Evolutionary conservation across 441 rosid genomes (phyloP).

Genomic region (Raphanus hybrid): DNA sequence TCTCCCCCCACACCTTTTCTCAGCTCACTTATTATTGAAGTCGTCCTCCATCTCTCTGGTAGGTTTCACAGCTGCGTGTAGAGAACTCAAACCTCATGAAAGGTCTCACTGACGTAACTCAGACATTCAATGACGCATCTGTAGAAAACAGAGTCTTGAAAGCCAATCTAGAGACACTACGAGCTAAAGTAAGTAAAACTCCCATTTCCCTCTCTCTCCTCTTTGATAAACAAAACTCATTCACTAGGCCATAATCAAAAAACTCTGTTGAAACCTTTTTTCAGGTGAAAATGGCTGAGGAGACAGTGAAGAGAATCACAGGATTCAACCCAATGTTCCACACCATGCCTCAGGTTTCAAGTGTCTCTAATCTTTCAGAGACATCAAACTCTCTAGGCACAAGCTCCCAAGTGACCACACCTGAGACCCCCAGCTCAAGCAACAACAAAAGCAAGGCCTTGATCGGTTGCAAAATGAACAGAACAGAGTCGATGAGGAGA

Average conservation of each 20-base stretch:
- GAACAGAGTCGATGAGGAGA: slow-evolving; percentile 74
- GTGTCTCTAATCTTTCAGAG: slow-evolving; percentile 55
- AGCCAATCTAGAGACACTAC: slow-evolving; percentile 74
- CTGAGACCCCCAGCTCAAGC: slow-evolving; percentile 26
- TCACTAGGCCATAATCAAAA: no score
- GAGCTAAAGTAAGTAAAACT: slow-evolving; percentile 56
- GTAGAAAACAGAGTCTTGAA: slow-evolving; percentile 77
- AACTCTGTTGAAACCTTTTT: not conserved
- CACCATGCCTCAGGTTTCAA: slow-evolving; percentile 53
- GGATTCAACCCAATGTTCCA: slow-evolving; percentile 64
- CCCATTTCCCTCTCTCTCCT: not conserved
- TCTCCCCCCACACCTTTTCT: not conserved
- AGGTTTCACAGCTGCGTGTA: slow-evolving; percentile 67
- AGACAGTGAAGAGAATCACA: slow-evolving; percentile 63
- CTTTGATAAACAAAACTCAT: not conserved
- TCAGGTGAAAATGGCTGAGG: slow-evolving; percentile 82
- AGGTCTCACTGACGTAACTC: slow-evolving; percentile 62
- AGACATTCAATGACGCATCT: slow-evolving; percentile 61
- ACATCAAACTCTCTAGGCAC: slow-evolving; percentile 47
- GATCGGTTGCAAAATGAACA: slow-evolving; percentile 63
- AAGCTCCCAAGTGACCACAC: slow-evolving; percentile 27
- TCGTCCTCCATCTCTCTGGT: slow-evolving; percentile 2
- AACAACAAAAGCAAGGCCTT: slow-evolving; percentile 51
- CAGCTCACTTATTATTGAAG: slow-evolving; percentile 4
- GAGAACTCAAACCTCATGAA: slow-evolving; percentile 64